A percentile compares a stretch with the other conserved stretches of the same genome.
Conservation (phyloP, 345 rosid genomes). For the Eucalyptus regnans region DNA sequence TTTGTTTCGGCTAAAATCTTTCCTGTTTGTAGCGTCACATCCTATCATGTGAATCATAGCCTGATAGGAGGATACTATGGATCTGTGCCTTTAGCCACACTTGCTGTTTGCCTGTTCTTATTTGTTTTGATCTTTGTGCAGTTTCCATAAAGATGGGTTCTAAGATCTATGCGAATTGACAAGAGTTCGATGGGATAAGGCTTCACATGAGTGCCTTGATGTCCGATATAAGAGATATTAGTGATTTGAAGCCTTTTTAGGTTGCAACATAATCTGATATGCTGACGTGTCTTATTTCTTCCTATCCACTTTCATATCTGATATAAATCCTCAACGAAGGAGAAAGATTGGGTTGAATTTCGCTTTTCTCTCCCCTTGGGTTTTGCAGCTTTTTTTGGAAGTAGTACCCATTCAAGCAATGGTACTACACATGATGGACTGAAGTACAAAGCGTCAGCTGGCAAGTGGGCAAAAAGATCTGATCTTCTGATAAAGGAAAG, state of each 20-base stretch:
- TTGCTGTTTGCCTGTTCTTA: background rate
- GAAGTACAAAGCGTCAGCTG: constrained; percentile 23
- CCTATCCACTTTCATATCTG: background rate
- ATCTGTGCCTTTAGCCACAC: constrained; percentile 6
- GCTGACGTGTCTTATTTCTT: background rate
- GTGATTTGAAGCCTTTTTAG: background rate
- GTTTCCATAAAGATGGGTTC: constrained; percentile 39
- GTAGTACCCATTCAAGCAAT: constrained; percentile 66
- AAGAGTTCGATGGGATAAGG: constrained; percentile 86
- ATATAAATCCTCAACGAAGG: background rate
- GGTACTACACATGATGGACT: constrained; percentile 74
- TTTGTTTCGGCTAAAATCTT: background rate
- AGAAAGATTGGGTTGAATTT: background rate
- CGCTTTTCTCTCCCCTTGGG: background rate
- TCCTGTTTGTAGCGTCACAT: background rate
- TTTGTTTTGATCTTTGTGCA: background rate
- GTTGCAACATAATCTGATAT: background rate
- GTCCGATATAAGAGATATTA: constrained; percentile 47
- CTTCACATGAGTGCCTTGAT: constrained; percentile 87
- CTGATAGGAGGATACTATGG: constrained; percentile 84
- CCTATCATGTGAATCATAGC: background rate
- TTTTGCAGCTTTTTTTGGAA: constrained; percentile 71
- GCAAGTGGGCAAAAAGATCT: constrained; percentile 17
- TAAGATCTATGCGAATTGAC: constrained; percentile 87
- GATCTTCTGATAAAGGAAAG: constrained; percentile 36